Conservation (phyloP, 2,329 filamentous ascomycete genomes). For the Talaromyces verruculosus region DNA sequence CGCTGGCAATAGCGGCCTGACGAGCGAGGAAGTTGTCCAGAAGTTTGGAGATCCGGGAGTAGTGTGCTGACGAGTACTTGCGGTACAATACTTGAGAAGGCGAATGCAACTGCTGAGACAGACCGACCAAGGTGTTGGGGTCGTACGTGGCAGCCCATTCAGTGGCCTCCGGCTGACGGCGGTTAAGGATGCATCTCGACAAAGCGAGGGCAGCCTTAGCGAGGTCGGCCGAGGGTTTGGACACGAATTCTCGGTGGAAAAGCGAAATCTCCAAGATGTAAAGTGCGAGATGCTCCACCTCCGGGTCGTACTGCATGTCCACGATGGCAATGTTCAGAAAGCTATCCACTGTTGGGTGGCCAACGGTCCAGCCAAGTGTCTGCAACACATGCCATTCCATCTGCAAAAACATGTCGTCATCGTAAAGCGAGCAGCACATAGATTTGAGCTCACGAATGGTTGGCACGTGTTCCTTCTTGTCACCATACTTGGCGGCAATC, state of each 20-base stretch:
- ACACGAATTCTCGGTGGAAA: conserved; percentile 96
- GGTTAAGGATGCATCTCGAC: conserved; percentile 79
- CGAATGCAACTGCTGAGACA: conserved; percentile 65
- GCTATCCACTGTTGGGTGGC: conserved; percentile 91
- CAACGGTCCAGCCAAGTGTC: conserved; percentile 93
- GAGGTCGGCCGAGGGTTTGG: conserved; percentile 85
- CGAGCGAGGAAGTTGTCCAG: conserved; percentile 67
- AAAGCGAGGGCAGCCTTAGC: conserved; percentile 83
- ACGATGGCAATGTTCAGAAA: conserved; percentile 86
- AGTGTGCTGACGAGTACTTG: conserved; percentile 67
- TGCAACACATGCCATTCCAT: conserved; percentile 99
- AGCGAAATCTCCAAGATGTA: conserved; percentile 95
- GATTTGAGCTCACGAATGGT: conserved; percentile 96
- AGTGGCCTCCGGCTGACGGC: conserved; percentile 70
- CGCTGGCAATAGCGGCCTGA: conserved; percentile 56
- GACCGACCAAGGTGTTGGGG: conserved; percentile 55
- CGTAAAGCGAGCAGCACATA: conserved; percentile 98
- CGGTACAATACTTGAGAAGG: conserved; percentile 66
- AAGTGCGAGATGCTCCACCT: conserved; percentile 90
- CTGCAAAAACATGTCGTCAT: conserved; percentile 99
- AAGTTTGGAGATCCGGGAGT: conserved; percentile 63
- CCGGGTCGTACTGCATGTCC: conserved; percentile 71
- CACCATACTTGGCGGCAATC: conserved; percentile 97
- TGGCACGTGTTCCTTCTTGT: conserved; percentile 98
- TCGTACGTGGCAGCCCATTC: conserved; percentile 67